A percentile compares a stretch with the other conserved stretches of the same genome.
Conservation (phyloP, 2,329 filamentous ascomycete genomes). For the Neofusicoccum ribis region DNA sequence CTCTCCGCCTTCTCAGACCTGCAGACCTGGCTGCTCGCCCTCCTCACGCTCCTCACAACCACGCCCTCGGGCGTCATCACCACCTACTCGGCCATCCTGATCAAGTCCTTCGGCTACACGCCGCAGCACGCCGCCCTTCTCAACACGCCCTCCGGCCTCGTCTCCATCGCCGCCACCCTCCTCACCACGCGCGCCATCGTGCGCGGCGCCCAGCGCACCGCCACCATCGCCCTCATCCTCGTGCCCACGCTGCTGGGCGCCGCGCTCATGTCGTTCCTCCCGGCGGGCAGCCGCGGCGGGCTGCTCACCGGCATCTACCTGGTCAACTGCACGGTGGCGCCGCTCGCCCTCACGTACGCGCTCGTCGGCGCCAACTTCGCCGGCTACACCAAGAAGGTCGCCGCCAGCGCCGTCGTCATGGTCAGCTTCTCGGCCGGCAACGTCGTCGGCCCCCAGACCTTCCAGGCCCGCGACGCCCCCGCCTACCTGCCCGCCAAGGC, state of each 20-base stretch:
- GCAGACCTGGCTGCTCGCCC: background rate
- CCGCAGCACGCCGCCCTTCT: constrained; percentile 32
- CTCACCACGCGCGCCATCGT: constrained; percentile 26
- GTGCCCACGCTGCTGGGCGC: constrained; percentile 23
- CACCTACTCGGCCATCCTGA: constrained; percentile 34
- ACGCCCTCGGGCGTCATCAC: constrained; percentile 33
- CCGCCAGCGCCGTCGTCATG: constrained; percentile 35
- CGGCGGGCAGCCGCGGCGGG: constrained; percentile 21
- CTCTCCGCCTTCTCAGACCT: background rate
- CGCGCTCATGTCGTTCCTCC: constrained; percentile 12
- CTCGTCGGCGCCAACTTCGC: constrained; percentile 24
- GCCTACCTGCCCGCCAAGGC: constrained; percentile 43
- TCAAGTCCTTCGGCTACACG: constrained; percentile 27
- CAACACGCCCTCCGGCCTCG: constrained; percentile 59
- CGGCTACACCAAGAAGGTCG: constrained; percentile 41
- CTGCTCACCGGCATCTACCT: constrained; percentile 19
- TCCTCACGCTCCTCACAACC: constrained; percentile 13
- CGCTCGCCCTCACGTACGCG: background rate
- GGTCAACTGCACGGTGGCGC: background rate
- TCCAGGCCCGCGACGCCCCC: constrained; percentile 29
- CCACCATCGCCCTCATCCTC: constrained; percentile 43
- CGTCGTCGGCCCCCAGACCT: constrained; percentile 42
- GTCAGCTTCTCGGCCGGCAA: constrained; percentile 44
- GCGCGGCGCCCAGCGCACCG: constrained; percentile 29
- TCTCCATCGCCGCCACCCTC: constrained; percentile 31